Evolutionary conservation across 2,329 filamentous ascomycete genomes (phyloP).

Genomic region (Neofusicoccum laricinum): DNA sequence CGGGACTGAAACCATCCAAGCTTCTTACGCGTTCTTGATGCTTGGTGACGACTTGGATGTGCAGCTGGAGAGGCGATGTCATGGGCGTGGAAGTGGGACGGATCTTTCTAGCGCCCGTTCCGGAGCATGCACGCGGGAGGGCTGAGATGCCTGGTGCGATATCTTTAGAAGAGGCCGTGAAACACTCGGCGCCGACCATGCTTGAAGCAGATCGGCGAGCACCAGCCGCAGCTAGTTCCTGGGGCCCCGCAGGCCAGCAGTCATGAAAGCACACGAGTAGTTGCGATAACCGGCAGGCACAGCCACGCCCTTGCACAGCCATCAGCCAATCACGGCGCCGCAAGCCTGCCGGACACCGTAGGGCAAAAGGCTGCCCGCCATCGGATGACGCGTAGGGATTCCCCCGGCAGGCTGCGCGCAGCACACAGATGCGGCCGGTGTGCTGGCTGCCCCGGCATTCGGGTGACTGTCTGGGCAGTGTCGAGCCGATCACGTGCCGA

Average conservation of each 20-base stretch:
- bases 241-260: background rate
- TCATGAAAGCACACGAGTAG: background rate
- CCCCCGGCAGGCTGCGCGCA: background rate
- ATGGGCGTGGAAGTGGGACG: background rate
- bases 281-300: background rate
- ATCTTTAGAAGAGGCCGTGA: background rate
- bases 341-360: background rate
- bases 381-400: background rate
- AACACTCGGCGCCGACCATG: background rate
- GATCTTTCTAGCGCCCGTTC: background rate
- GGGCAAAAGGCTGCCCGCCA: background rate
- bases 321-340: background rate
- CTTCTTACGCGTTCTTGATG: background rate
- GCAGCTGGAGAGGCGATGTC: too few relatives aligned
- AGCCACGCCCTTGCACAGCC: constrained; percentile 1
- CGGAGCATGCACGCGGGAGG: background rate
- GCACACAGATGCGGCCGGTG: background rate
- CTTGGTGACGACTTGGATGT: background rate
- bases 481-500: background rate
- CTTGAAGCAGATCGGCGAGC: too few relatives aligned
- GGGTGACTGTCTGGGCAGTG: background rate
- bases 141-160: background rate
- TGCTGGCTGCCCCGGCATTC: background rate
- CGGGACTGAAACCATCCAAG: background rate
- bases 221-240: background rate